phyloP scores from a whole-genome alignment of 768 basidiomycete genomes.

The Podaxis rugospora region DNA sequence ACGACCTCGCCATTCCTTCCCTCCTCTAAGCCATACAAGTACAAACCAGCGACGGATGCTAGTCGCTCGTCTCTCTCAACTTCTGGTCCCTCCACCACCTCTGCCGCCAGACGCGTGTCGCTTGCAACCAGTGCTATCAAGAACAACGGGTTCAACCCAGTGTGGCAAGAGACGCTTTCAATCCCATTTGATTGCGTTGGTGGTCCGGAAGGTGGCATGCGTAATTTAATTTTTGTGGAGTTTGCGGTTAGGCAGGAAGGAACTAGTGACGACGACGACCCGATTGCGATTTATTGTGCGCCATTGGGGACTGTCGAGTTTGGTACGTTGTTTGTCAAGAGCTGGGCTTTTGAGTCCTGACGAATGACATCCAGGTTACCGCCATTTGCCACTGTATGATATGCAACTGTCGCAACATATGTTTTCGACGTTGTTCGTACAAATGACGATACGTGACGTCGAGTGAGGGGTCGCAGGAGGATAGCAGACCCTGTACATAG shows the following conservation, averaged over 20 bases:
- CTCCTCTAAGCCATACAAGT: constrained; percentile 5
- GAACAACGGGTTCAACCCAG: constrained; percentile 92
- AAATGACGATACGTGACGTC: constrained; percentile 43
- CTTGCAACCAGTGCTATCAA: constrained; percentile 60
- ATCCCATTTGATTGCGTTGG: constrained; percentile 76
- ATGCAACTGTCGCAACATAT: constrained; percentile 81
- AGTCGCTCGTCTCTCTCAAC: constrained; percentile 15
- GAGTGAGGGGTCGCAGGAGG: neutral
- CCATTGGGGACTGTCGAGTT: constrained; percentile 66
- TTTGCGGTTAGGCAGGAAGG: constrained; percentile 72
- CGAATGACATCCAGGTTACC: constrained; percentile 56
- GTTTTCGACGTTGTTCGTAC: constrained; percentile 91
- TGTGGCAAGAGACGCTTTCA: constrained; percentile 69
- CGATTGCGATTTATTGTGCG: constrained; percentile 71
- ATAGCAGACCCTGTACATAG: neutral
- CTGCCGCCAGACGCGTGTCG: constrained; percentile 40
- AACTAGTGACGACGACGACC: constrained; percentile 52
- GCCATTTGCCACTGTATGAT: constrained; percentile 89
- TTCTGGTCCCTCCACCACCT: constrained; percentile 19
- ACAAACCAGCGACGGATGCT: constrained; percentile 14
- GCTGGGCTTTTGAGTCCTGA: neutral
- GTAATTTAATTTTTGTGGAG: constrained; percentile 78
- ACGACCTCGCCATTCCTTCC: constrained; percentile 22
- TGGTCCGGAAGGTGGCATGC: constrained; percentile 52
- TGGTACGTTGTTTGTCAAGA: constrained; percentile 40